Conservation (phyloP, 306 rosid genomes). For the Fragaria vesca region DNA sequence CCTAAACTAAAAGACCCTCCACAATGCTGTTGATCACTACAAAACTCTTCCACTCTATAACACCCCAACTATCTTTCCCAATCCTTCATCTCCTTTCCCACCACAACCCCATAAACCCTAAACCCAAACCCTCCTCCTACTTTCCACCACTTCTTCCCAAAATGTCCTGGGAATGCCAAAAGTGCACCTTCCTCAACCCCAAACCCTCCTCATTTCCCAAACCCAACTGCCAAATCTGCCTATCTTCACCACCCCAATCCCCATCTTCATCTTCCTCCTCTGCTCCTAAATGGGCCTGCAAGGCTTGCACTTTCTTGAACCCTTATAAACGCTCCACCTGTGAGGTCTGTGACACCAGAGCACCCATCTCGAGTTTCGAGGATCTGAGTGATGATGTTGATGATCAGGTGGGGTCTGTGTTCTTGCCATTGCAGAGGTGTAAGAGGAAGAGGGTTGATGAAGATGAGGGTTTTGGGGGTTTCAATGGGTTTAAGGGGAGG, state of each 20-base stretch:
- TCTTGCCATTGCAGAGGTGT: constrained; percentile 68
- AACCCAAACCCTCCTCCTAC: not conserved
- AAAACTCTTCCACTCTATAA: not conserved
- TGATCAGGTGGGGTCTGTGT: constrained; percentile 68
- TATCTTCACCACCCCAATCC: constrained; percentile 24
- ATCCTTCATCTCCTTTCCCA: not conserved
- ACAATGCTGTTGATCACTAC: not conserved
- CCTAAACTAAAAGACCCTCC: not conserved
- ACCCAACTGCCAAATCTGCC: constrained; percentile 67
- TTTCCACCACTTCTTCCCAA: not conserved
- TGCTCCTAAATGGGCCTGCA: constrained; percentile 78
- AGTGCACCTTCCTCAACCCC: constrained; percentile 76
- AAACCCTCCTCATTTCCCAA: constrained; percentile 40
- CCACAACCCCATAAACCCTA: constrained; percentile 32
- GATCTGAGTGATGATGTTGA: constrained; percentile 50
- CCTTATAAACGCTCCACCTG: constrained; percentile 54
- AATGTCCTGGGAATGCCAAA: constrained; percentile 79
- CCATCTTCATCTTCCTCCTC: constrained; percentile 44
- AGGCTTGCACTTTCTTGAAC: constrained; percentile 86
- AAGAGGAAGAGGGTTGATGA: constrained; percentile 43
- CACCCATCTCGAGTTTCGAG: constrained; percentile 47
- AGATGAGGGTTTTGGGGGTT: constrained; percentile 27
- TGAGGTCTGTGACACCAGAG: constrained; percentile 64
- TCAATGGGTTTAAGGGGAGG: constrained; percentile 5
- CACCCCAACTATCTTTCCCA: not conserved